These are phyloP conservation scores for Citrus inodora DNA, from an alignment of 345 rosid genomes.

Conservation along the genomic window DNA sequence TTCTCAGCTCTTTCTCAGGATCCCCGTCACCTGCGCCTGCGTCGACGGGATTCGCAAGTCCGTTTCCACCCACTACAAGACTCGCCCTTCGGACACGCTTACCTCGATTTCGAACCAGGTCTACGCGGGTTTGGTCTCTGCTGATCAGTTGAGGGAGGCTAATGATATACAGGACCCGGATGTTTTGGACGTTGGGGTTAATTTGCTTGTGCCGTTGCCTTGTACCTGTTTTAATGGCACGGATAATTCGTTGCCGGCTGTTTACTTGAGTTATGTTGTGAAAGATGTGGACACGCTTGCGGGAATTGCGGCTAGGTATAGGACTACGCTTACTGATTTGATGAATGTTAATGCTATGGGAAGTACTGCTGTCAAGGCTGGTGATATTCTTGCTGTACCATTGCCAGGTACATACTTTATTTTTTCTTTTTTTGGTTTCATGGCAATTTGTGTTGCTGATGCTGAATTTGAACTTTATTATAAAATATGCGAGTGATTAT, in stretches of 20 bases:
- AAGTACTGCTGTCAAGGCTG: constrained; percentile 54
- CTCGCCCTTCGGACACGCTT: constrained; percentile 77
- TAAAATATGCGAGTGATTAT: background rate
- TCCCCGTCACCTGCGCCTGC: constrained; percentile 82
- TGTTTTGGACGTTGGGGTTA: constrained; percentile 69
- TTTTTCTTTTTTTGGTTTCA: background rate
- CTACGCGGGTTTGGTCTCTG: constrained; percentile 78
- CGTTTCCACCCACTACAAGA: constrained; percentile 69
- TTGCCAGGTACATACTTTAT: constrained; percentile 48
- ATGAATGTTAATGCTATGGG: constrained; percentile 97
- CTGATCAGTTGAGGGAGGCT: constrained; percentile 85
- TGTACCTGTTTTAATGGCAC: constrained; percentile 93
- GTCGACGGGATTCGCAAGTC: constrained; percentile 91
- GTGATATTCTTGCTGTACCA: constrained; percentile 86
- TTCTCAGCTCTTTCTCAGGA: constrained; percentile 65
- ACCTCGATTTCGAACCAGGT: constrained; percentile 57
- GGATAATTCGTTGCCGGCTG: constrained; percentile 75
- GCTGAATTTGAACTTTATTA: background rate
- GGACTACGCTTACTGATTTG: constrained; percentile 80
- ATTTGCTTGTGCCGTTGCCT: constrained; percentile 75
- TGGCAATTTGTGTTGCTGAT: background rate
- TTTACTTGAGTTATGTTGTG: constrained; percentile 85
- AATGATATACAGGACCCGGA: constrained; percentile 66
- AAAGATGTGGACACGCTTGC: constrained; percentile 57
- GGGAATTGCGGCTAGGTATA: constrained; percentile 65